These are phyloP conservation scores for Luffa acutangula DNA, from an alignment of 306 rosid genomes.

Conservation along the genomic window DNA sequence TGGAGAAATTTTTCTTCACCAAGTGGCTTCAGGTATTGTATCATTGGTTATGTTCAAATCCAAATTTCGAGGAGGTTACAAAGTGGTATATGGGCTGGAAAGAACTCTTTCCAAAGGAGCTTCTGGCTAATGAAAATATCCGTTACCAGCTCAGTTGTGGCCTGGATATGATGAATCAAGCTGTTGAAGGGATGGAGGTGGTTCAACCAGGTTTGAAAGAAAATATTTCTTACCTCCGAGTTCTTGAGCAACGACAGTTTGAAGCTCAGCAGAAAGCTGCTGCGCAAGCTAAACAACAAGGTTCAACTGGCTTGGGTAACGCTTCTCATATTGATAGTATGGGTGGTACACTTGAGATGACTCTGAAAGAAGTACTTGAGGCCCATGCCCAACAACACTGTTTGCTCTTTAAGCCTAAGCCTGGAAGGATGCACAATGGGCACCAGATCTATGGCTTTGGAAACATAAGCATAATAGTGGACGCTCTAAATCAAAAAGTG, in stretches of 20 bases:
- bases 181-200: slow-evolving; percentile 80
- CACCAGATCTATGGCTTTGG: slow-evolving; percentile 84
- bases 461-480: slow-evolving; percentile 59
- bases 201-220: slow-evolving; percentile 87
- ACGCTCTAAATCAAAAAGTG: slow-evolving; percentile 48
- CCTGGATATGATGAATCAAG: slow-evolving; percentile 86
- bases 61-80: slow-evolving; percentile 77
- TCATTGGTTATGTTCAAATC: slow-evolving; percentile 73
- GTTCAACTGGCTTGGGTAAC: slow-evolving; percentile 43
- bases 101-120: slow-evolving; percentile 71
- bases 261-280: slow-evolving; percentile 88
- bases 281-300: slow-evolving; percentile 53
- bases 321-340: slow-evolving; percentile 37
- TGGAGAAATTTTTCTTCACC: slow-evolving; percentile 67
- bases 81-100: slow-evolving; percentile 91
- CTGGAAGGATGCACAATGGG: slow-evolving; percentile 69
- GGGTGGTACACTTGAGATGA: slow-evolving; percentile 43
- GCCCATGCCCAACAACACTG: slow-evolving; percentile 69
- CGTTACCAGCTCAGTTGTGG: slow-evolving; percentile 67
- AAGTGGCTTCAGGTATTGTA: slow-evolving; percentile 83
- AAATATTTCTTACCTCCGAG: slow-evolving; percentile 63
- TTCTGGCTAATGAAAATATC: slow-evolving; percentile 64
- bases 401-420: slow-evolving; percentile 63
- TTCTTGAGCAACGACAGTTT: slow-evolving; percentile 76
- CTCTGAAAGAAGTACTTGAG: slow-evolving; percentile 75